These are phyloP conservation scores for Colletotrichum chrysophilum DNA, from an alignment of 2,329 filamentous ascomycete species.

Conservation along the genomic window DNA sequence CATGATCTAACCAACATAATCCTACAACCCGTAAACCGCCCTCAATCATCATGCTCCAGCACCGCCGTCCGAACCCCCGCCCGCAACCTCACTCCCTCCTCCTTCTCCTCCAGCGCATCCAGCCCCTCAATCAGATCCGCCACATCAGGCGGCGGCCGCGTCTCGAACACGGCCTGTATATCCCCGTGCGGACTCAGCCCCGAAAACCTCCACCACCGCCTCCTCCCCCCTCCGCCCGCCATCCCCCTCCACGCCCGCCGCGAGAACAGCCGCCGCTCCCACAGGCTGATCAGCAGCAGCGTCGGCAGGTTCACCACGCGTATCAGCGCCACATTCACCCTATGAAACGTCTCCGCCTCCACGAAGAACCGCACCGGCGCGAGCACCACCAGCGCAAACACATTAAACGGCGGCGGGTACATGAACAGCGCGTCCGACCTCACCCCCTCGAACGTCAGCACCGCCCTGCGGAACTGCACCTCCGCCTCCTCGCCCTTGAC, in stretches of 20 bases:
- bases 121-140: constrained; percentile 33
- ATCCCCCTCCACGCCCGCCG: constrained; percentile 48
- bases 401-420: constrained; percentile 74
- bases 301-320: constrained; percentile 68
- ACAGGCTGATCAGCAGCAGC: constrained; percentile 63
- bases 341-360: constrained; percentile 70
- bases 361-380: constrained; percentile 70
- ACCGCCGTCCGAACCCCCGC: background rate
- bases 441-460: constrained; percentile 76
- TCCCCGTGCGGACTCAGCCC: constrained; percentile 61
- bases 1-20: background rate
- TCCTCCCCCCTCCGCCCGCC: background rate
- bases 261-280: constrained; percentile 58
- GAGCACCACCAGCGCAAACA: constrained; percentile 66
- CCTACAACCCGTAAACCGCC: background rate
- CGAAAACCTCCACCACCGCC: constrained; percentile 28
- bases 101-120: constrained; percentile 6
- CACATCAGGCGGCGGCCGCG: constrained; percentile 54
- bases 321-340: constrained; percentile 71
- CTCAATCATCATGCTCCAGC: constrained; percentile 5
- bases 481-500: constrained; percentile 73
- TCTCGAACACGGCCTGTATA: constrained; percentile 64
- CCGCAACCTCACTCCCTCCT: background rate
- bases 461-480: constrained; percentile 73
- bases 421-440: constrained; percentile 75